Conservation (phyloP, 139 green algal genomes). For the Tetraselmis striata region DNA sequence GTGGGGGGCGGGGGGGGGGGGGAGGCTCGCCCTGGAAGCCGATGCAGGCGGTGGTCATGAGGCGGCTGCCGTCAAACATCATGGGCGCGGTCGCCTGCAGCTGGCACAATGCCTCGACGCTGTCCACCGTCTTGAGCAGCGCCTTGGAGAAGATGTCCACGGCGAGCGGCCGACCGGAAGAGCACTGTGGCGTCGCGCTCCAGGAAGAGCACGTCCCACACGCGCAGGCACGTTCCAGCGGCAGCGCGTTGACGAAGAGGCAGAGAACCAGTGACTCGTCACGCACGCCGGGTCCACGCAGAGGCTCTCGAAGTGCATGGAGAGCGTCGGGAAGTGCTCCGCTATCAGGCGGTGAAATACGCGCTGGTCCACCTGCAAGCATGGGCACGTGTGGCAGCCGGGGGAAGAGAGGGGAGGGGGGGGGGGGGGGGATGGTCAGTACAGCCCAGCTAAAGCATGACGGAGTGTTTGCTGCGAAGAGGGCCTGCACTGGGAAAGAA, state of each 20-base stretch:
- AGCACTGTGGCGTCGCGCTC: constrained; percentile 60
- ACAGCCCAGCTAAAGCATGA: no score
- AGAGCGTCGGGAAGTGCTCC: constrained; percentile 43
- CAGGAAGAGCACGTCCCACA: constrained; percentile 69
- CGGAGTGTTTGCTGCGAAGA: no score
- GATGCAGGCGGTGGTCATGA: constrained; percentile 47
- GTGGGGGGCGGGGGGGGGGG: not conserved
- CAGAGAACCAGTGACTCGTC: constrained; percentile 71
- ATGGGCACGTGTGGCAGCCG: constrained; percentile 43
- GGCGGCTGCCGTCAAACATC: constrained; percentile 44
- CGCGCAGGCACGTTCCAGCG: constrained; percentile 73
- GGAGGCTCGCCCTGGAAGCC: constrained; percentile 16
- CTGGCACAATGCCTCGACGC: constrained; percentile 40
- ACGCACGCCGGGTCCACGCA: not conserved
- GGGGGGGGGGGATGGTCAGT: constrained; percentile 2
- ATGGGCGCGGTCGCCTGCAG: constrained; percentile 55
- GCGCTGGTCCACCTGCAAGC: not conserved
- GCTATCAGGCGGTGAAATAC: not conserved
- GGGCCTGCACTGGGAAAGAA: no score
- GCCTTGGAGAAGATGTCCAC: constrained; percentile 65
- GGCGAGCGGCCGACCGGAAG: constrained; percentile 63
- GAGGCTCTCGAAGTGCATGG: not conserved
- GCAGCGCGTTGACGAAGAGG: constrained; percentile 82
- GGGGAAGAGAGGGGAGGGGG: no score
- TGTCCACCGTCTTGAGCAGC: constrained; percentile 40